phyloP scores from a whole-genome alignment of 2,329 filamentous ascomycete species.

The Epicoccum sorghinum region DNA sequence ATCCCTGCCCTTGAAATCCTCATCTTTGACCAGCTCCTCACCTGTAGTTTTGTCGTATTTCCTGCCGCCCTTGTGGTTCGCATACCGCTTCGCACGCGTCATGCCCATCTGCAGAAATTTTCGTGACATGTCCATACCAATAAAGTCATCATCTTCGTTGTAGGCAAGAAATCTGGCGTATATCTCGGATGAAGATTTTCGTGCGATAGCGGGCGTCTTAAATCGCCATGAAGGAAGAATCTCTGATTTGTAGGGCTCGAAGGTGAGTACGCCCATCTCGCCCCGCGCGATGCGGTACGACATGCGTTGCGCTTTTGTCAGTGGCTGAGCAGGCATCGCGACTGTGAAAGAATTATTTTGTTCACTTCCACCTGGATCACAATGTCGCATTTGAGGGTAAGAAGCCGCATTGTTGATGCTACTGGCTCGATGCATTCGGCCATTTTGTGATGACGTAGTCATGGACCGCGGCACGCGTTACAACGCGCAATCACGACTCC shows the following conservation, averaged over 20 bases:
- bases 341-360: background rate
- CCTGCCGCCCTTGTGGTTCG: constrained; percentile 61
- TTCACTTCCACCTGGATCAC: too few species aligned
- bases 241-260: constrained; percentile 67
- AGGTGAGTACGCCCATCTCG: constrained; percentile 66
- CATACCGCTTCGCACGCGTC: constrained; percentile 66
- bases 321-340: constrained; percentile 19
- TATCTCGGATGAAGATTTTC: constrained; percentile 56
- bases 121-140: constrained; percentile 68
- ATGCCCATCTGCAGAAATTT: constrained; percentile 72
- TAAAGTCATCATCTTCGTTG: constrained; percentile 60
- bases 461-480: constrained; percentile 18
- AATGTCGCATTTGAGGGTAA: background rate
- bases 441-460: constrained; percentile 26
- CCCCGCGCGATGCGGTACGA: constrained; percentile 65
- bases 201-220: constrained; percentile 59
- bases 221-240: constrained; percentile 68
- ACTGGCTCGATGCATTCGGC: background rate
- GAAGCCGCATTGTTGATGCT: background rate
- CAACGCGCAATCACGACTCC: constrained; percentile 24
- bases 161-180: constrained; percentile 61
- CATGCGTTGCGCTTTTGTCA: constrained; percentile 50
- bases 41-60: constrained; percentile 58
- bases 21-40: constrained; percentile 53
- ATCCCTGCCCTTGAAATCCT: constrained; percentile 52